Conservation (phyloP, 139 green algal species). For the Chlamydomonas sp. region DNA sequence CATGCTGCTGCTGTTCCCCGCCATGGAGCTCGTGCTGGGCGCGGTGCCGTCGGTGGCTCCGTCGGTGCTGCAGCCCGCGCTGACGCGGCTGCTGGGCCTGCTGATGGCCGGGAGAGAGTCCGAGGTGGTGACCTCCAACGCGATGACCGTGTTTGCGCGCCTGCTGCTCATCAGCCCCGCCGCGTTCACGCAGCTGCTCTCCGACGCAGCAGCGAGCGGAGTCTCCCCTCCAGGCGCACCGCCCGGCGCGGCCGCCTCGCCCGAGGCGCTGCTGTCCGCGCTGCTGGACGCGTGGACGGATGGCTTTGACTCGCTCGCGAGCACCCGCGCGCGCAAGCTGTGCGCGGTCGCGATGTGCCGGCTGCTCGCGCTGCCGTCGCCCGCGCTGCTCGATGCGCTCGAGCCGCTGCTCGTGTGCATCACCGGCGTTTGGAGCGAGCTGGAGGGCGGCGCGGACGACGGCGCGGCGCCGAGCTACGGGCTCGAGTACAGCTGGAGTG, state of each 20-base stretch:
- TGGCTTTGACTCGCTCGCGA: constrained; percentile 7
- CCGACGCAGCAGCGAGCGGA: background rate
- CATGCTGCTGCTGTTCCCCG: constrained; percentile 52
- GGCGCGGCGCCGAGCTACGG: background rate
- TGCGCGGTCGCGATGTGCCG: background rate
- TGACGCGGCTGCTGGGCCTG: constrained; percentile 48
- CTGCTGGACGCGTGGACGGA: background rate
- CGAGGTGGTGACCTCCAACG: background rate
- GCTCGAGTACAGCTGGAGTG: constrained; percentile 4
- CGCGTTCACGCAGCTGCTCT: constrained; percentile 1
- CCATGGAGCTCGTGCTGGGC: constrained; percentile 45
- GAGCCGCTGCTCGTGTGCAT: background rate
- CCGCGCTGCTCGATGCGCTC: background rate
- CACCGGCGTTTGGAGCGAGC: constrained; percentile 4
- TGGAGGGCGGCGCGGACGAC: background rate
- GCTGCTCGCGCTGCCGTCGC: background rate
- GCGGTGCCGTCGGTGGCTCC: constrained; percentile 15
- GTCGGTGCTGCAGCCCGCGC: constrained; percentile 26
- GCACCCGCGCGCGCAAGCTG: constrained; percentile 3
- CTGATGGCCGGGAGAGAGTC: constrained; percentile 26
- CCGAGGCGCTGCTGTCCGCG: background rate
- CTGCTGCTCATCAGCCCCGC: constrained; percentile 44
- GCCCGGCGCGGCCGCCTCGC: background rate
- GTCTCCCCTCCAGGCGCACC: too few relatives aligned
- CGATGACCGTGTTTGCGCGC: constrained; percentile 47